Evolutionary conservation across 78 protist species (phyloP), one percentile per base, ranked within the genome.

Genomic region (Bodo saltans): DNA sequence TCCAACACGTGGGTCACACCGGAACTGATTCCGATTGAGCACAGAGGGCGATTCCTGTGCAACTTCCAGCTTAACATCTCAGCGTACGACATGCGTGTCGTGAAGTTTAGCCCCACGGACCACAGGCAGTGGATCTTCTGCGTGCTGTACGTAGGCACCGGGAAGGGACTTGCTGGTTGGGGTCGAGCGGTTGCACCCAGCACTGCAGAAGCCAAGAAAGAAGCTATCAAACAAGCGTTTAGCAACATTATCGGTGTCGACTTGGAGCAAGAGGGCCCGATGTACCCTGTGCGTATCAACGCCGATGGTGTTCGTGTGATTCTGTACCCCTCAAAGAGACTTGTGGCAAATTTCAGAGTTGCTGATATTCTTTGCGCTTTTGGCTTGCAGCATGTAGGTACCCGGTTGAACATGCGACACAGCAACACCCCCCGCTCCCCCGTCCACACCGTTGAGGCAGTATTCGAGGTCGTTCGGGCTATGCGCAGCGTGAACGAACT

Each of bases 81-180:
- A 23, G n/a, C 8, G 60, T 47, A 47, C 60, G 60, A 47, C 17
- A 47, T 47, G 60, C 60, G 60, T 17, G 60, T 47, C 60, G 60
- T 17, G 60, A 47, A 47, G 60, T 47, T 47, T 17, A 23, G n/a
- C 60, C 60, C 60, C n/a, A 47, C 8, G 60, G 60, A 47, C 60
- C 60, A 47, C 60, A 8, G 60, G 60, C 60, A 47, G 17, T 47
- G 60, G 60, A 47, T 47, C 60, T 47, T 23, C 17, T 47, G 60
- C 60, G 8, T 8, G 8, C 60, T 47, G n/a, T 47, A 47, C 60
- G 60, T 47, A 8, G 60, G 60, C n/a, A 23, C 60, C 81, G 81
- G 81, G 32, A 76, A 60, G 27, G 81, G 81, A 3, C 17, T 76
- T 29, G 81, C 81, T 27, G 81, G 81, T 23, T 76, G 12, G 52